Base-by-base conservation (phyloP, 1,284 basidiomycete species). In the Fomes fomentarius region DNA sequence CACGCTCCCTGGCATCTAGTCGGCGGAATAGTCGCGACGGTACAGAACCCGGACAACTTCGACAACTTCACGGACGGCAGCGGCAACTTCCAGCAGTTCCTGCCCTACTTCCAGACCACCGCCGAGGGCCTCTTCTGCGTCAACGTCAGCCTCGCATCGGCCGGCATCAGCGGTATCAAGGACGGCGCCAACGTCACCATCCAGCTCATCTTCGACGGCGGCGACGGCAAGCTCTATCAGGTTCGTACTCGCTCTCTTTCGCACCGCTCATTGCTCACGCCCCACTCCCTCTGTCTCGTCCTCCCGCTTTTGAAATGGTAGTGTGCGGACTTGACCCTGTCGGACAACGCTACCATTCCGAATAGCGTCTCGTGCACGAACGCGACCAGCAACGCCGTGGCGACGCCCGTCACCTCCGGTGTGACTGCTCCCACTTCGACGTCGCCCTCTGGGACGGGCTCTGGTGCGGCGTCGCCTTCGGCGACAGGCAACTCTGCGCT, bases 311-410 rank as follows among this genome's bases (percentile, higher is more conserved):
- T 14, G 35, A 4, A 35, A 35, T 4, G 33, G 2, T 56, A 88
- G 84, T 92, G 89, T 66, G 78, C 89, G 42, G 89, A 93, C 70
- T 69, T 93, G 47, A 82, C 84, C 8, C 74, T 93, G 26, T 78
- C 73, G 46, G 76, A 71, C 62, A 56, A n/a, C 49, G 76, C 75
- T 59, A 75, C 71, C 10, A 72, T 69, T 14, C 65, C 69, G 7
- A 60, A 62, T 47, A 65, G 54, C 59, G 53, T 69, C 11, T 28
- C 63, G 6, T 73, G 71, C 63, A 60, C 62, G 46, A 74, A 72
- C 54, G 63, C 65, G 26, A 69, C 69, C 2, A 54, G 59, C 22
- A 57, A 60, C 22, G 59, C 49, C 6, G 62, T 61, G 17, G 42
- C 51, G 35, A 64, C 61, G 4, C 58, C 50, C 4, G 46, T 61